Conservation (phyloP, 352 stramenopile genomes). For the Phytophthora pini region DNA sequence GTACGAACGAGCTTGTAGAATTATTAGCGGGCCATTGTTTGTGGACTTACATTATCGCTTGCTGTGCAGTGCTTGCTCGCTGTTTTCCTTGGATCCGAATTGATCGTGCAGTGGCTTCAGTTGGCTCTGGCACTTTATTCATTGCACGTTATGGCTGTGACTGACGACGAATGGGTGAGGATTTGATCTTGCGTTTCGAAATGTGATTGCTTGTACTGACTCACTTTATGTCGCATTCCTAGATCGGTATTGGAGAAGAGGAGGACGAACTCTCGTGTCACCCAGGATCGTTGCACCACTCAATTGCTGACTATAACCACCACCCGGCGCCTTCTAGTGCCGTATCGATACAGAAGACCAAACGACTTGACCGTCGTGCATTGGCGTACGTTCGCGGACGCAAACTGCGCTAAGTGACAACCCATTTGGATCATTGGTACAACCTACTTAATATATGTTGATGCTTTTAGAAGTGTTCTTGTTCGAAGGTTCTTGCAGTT, state of each 20-base stretch:
- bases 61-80: constrained; percentile 69
- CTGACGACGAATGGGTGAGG: constrained; percentile 82
- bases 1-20: constrained; percentile 30
- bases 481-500: not conserved
- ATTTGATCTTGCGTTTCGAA: not conserved
- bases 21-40: not conserved
- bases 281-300: constrained; percentile 64
- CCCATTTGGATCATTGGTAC: not conserved
- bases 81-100: constrained; percentile 82
- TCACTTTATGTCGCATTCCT: too few species aligned
- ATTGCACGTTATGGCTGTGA: constrained; percentile 74
- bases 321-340: constrained; percentile 61
- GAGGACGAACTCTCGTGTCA: constrained; percentile 69
- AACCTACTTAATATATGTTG: not conserved
- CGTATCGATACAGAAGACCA: constrained; percentile 81
- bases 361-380: constrained; percentile 75
- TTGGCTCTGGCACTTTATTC: constrained; percentile 86
- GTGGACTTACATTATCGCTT: constrained; percentile 4
- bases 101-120: constrained; percentile 88
- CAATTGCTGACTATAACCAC: constrained; percentile 81
- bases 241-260: constrained; percentile 68
- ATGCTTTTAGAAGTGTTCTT: not conserved
- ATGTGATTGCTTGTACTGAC: constrained; percentile 1
- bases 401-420: constrained; percentile 60
- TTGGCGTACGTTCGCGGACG: constrained; percentile 76